A percentile compares a stretch with the other conserved stretches of the same genome.
Evolutionary conservation across 345 rosid genomes (phyloP).

Genomic region (thale cress (Arabidopsis thaliana)): DNA sequence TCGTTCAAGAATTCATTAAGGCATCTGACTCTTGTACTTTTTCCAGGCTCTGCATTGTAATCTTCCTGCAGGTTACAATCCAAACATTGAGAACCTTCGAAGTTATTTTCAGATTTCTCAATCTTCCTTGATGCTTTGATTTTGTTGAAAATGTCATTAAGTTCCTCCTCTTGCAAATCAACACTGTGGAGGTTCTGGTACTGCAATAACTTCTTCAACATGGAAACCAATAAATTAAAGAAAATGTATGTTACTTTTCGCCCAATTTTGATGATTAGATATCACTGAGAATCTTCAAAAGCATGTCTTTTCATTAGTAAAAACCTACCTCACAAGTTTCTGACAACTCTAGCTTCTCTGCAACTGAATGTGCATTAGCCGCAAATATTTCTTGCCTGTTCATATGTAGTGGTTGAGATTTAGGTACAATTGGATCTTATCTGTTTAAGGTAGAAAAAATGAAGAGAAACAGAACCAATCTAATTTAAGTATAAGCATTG

Average conservation of each 20-base stretch:
- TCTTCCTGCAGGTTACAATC: slow-evolving; percentile 41
- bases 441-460: background rate
- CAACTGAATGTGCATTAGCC: slow-evolving; percentile 25
- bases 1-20: slow-evolving; percentile 69
- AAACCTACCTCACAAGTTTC: slow-evolving; percentile 41
- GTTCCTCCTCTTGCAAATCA: slow-evolving; percentile 44
- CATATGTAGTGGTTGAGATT: slow-evolving; percentile 8
- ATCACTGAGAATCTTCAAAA: background rate
- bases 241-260: background rate
- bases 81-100: slow-evolving; percentile 16
- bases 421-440: background rate
- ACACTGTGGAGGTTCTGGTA: slow-evolving; percentile 55
- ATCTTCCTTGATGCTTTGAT: slow-evolving; percentile 41
- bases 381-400: slow-evolving; percentile 29
- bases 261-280: background rate
- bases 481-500: slow-evolving; percentile 2
- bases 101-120: slow-evolving; percentile 19
- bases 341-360: slow-evolving; percentile 33
- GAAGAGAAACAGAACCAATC: slow-evolving; percentile 11
- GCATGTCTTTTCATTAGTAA: background rate
- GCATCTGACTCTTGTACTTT: slow-evolving; percentile 47
- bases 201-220: slow-evolving; percentile 45
- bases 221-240: slow-evolving; percentile 15
- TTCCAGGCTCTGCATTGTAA: slow-evolving; percentile 37
- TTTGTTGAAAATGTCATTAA: slow-evolving; percentile 38